Conservation (phyloP, 805 yeast genomes). For the Wickerhamiella musiphila region DNA sequence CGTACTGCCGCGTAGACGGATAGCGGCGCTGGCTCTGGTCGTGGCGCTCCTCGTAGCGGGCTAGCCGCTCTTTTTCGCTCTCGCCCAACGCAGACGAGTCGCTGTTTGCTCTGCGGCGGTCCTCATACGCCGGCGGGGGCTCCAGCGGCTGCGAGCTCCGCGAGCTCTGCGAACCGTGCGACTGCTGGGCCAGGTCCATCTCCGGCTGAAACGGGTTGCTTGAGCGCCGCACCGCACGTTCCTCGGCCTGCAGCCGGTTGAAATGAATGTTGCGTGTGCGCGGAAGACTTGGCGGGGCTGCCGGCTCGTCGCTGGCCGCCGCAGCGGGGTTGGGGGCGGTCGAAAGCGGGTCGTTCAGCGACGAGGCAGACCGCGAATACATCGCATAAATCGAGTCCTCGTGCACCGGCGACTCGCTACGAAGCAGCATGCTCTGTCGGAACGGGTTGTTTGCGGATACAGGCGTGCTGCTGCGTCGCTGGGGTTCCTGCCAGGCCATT, state of each 20-base stretch:
- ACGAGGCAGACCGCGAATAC: constrained; percentile 5
- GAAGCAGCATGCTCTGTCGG: constrained; percentile 15
- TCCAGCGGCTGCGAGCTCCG: background rate
- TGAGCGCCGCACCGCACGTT: background rate
- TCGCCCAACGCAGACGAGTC: constrained; percentile 14
- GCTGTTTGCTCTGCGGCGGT: constrained; percentile 16
- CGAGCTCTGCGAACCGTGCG: constrained; percentile 1
- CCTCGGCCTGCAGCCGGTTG: constrained; percentile 28
- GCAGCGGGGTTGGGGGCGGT: constrained; percentile 4
- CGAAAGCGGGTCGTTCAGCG: constrained; percentile 6
- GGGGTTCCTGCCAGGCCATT: constrained; percentile 1
- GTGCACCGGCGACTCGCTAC: constrained; percentile 17
- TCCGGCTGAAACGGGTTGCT: constrained; percentile 28
- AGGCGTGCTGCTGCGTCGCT: constrained; percentile 1
- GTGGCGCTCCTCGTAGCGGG: background rate
- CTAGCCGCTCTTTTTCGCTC: constrained; percentile 2
- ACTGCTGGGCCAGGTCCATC: constrained; percentile 19
- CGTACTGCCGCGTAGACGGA: background rate
- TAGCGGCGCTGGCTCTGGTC: background rate
- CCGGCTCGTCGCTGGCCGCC: constrained; percentile 4
- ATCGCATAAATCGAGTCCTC: constrained; percentile 4
- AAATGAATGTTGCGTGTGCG: too few relatives aligned
- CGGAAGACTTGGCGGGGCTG: constrained; percentile 21
- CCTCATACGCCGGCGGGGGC: constrained; percentile 14
- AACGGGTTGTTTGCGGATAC: constrained; percentile 13